These are phyloP conservation scores for Diophrys appendiculata DNA, from an alignment of 73 alveolate species.

Conservation along the genomic window DNA sequence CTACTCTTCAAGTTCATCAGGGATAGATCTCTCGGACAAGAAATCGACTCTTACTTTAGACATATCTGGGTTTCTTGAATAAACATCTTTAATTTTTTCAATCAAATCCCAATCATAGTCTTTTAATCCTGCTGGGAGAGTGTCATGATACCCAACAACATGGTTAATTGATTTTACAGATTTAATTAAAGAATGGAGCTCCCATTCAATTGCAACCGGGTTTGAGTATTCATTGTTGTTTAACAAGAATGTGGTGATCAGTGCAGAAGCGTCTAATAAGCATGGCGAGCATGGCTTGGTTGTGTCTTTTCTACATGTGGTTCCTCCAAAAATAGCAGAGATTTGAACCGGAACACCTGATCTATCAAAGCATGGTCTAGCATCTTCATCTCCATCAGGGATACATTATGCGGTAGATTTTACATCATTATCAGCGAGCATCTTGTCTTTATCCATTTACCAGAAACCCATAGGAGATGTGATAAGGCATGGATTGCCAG, in stretches of 20 bases:
- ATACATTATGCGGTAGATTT: conserved; percentile 86
- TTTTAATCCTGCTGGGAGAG: conserved; percentile 26
- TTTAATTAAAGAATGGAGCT: conserved; percentile 76
- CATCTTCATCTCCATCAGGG: conserved; percentile 73
- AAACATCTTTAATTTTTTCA: conserved; percentile 10
- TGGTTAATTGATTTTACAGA: conserved; percentile 71
- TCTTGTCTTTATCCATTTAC: conserved; percentile 74
- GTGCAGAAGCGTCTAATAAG: conserved; percentile 80
- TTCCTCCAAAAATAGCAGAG: conserved; percentile 88
- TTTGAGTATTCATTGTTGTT: conserved; percentile 74
- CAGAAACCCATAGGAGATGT: conserved; percentile 94
- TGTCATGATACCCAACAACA: conserved; percentile 39
- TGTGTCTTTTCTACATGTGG: conserved; percentile 69
- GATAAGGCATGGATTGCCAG: conserved; percentile 91
- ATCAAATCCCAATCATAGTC: conserved; percentile 21
- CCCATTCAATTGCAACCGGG: conserved; percentile 88
- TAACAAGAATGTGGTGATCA: conserved; percentile 81
- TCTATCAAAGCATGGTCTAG: conserved; percentile 86
- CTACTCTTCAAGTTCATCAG: conserved; percentile 87
- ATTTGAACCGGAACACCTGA: conserved; percentile 90
- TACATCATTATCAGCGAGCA: conserved; percentile 74
- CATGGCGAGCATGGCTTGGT: conserved; percentile 82
- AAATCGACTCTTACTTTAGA: conserved; percentile 61
- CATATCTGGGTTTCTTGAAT: conserved; percentile 12
- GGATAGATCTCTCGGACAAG: conserved; percentile 88